A percentile compares a stretch with the other conserved stretches of the same genome.
Evolutionary conservation across 495 filamentous ascomycete species (phyloP).

Genomic region (Articulospora tetracladia): DNA sequence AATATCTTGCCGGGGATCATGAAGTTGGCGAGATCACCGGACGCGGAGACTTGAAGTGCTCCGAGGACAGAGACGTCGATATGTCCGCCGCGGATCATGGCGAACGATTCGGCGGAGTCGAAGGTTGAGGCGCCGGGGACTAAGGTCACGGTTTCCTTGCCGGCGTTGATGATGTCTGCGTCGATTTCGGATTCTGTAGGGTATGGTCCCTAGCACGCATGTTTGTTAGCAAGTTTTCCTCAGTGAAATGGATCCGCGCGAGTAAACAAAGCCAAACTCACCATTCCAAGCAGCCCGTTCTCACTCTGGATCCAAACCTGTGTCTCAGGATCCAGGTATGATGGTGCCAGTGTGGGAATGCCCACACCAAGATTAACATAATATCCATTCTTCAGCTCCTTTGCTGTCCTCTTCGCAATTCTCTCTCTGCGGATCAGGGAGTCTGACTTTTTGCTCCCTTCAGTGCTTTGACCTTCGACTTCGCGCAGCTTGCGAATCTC

Average conservation of each 20-base stretch:
- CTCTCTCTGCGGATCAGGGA: slow-evolving; percentile 44
- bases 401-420: slow-evolving; percentile 56
- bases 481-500: slow-evolving; percentile 50
- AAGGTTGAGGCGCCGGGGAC: slow-evolving; percentile 75
- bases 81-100: slow-evolving; percentile 86
- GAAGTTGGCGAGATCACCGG: slow-evolving; percentile 88
- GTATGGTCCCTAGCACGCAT: slow-evolving; percentile 44
- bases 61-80: slow-evolving; percentile 89
- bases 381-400: slow-evolving; percentile 59
- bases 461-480: slow-evolving; percentile 21
- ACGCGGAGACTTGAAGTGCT: slow-evolving; percentile 83
- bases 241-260: too few species aligned
- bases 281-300: slow-evolving; percentile 87
- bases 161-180: slow-evolving; percentile 86
- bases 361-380: slow-evolving; percentile 66
- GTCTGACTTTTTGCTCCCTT: slow-evolving; percentile 23
- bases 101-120: slow-evolving; percentile 85
- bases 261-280: slow-evolving; percentile 23
- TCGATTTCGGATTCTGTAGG: slow-evolving; percentile 69
- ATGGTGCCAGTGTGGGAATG: slow-evolving; percentile 59
- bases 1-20: slow-evolving; percentile 90
- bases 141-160: slow-evolving; percentile 91
- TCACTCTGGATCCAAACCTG: slow-evolving; percentile 85
- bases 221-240: too few species aligned
- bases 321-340: slow-evolving; percentile 44